A percentile compares a stretch with the other conserved stretches of the same genome.
Conservation (phyloP, 1,284 basidiomycete species). For the Mrakiaceae sp. region DNA sequence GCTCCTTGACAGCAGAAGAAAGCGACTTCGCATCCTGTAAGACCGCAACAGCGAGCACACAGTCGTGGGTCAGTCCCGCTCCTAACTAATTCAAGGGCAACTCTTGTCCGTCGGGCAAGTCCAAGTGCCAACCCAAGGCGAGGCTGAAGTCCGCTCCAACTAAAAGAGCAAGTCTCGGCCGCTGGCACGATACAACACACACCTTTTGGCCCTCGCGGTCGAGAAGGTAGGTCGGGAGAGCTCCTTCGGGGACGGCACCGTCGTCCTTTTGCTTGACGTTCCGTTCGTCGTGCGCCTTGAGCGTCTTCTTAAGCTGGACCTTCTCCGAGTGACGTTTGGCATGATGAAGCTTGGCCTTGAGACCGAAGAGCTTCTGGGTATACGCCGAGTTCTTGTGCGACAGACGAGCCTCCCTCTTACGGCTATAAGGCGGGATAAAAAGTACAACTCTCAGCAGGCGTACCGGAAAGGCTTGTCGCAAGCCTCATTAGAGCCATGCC, state of each 20-base stretch:
- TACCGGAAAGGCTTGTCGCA: not conserved
- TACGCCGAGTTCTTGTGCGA: conserved; percentile 77
- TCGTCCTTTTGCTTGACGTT: conserved; percentile 90
- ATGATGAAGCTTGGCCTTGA: conserved; percentile 96
- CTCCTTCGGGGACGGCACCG: conserved; percentile 69
- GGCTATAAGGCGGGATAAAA: conserved; percentile 42
- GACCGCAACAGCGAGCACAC: not conserved
- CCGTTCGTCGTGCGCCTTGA: conserved; percentile 97
- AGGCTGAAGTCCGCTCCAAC: no score
- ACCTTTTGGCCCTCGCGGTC: conserved; percentile 89
- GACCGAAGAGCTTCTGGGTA: conserved; percentile 88
- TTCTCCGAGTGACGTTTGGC: conserved; percentile 94
- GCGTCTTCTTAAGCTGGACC: conserved; percentile 96
- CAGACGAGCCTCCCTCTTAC: conserved; percentile 83
- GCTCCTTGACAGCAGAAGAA: conserved; percentile 96
- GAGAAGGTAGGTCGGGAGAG: conserved; percentile 85
- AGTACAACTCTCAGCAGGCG: not conserved
- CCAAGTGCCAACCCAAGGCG: no score
- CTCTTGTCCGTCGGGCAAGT: no score
- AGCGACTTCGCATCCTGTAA: conserved; percentile 80
- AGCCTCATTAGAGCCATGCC: no score
- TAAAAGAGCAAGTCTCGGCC: no score
- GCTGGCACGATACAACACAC: conserved; percentile 2
- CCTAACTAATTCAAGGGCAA: no score
- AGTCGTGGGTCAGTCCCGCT: not conserved